Conservation (phyloP, 2,329 filamentous ascomycete genomes). For the Paracoccidioides brasiliensis region DNA sequence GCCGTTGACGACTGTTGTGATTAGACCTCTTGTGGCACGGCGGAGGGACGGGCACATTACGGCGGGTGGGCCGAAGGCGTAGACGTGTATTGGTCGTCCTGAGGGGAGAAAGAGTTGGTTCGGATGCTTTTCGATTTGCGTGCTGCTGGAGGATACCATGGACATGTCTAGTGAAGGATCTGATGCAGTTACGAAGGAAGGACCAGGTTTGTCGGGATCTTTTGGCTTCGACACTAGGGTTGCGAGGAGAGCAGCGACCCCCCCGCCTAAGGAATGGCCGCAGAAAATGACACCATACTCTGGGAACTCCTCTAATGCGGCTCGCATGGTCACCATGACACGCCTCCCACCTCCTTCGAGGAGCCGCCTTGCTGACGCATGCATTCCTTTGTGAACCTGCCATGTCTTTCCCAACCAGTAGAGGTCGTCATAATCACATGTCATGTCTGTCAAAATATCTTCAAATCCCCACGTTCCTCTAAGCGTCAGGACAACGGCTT, state of each 20-base stretch:
- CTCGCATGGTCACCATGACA: conserved; percentile 52
- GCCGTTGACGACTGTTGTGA: conserved; percentile 61
- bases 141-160: conserved; percentile 19
- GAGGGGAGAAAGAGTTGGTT: conserved; percentile 44
- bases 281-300: conserved; percentile 59
- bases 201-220: conserved; percentile 32
- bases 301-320: conserved; percentile 51
- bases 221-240: conserved; percentile 56
- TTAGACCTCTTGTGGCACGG: conserved; percentile 56
- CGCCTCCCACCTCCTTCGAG: conserved; percentile 54
- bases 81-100: conserved; percentile 62
- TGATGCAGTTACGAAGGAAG: conserved; percentile 50
- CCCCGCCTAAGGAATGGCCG: conserved; percentile 56
- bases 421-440: conserved; percentile 50
- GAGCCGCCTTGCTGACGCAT: conserved; percentile 55
- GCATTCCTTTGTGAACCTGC: conserved; percentile 62
- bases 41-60: conserved; percentile 59
- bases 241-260: conserved; percentile 55
- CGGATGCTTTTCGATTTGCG: conserved; percentile 10
- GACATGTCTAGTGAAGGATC: conserved; percentile 24
- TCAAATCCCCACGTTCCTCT: conserved; percentile 61
- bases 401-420: conserved; percentile 51
- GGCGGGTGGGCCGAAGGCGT: conserved; percentile 62
- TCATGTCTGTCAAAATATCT: conserved; percentile 60
- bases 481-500: conserved; percentile 59